Percentiles rank a stretch among this genome's conserved stretches.
phyloP scores from a whole-genome alignment of 1,139 yeast genomes.

The Meyerozyma athensensis region DNA sequence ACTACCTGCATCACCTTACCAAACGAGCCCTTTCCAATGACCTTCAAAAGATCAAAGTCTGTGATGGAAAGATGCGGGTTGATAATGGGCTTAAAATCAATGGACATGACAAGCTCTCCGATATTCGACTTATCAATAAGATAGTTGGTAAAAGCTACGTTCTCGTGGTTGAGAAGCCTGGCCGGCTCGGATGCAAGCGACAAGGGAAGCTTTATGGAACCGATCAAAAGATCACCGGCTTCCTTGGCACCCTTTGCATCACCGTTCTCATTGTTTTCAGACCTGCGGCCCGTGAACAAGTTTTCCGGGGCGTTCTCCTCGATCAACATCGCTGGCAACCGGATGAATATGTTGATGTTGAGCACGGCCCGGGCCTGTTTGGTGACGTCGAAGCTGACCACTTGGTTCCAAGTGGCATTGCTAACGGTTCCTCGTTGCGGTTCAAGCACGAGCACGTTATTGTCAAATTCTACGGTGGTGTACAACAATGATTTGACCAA shows the following conservation, averaged over 20 bases:
- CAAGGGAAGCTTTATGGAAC: constrained; percentile 40
- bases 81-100: constrained; percentile 14
- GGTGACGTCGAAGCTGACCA: constrained; percentile 88
- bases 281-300: constrained; percentile 22
- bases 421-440: constrained; percentile 65
- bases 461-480: constrained; percentile 72
- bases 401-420: constrained; percentile 69
- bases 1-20: constrained; percentile 99
- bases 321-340: constrained; percentile 65
- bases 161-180: constrained; percentile 43
- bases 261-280: neutral
- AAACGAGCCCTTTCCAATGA: constrained; percentile 95
- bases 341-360: constrained; percentile 69
- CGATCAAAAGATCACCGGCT: constrained; percentile 40
- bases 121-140: constrained; percentile 38
- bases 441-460: constrained; percentile 78
- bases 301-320: constrained; percentile 28
- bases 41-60: constrained; percentile 88
- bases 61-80: constrained; percentile 71
- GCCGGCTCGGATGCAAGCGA: constrained; percentile 34
- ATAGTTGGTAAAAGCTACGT: constrained; percentile 37
- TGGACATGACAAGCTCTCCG: constrained; percentile 13
- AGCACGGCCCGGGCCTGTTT: constrained; percentile 41
- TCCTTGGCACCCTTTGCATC: constrained; percentile 11
- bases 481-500: constrained; percentile 56